Percentiles rank a stretch among this genome's conserved stretches.
Evolutionary conservation across 2,329 filamentous ascomycete species (phyloP).

Genomic region (Aspergillus carbonarius): DNA sequence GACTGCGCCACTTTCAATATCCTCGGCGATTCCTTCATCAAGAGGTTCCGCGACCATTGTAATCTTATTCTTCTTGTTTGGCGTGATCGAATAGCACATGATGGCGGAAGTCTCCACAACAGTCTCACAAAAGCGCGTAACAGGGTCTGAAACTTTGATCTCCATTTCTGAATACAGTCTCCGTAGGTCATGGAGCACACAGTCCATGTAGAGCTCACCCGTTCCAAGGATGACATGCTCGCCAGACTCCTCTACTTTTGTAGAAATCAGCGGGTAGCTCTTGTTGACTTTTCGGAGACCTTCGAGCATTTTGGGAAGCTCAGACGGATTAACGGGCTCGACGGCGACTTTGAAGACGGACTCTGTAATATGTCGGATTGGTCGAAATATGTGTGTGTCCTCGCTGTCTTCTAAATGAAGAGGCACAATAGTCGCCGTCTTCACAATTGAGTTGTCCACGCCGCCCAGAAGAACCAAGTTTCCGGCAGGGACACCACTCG

Average conservation of each 20-base stretch:
- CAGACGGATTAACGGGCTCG: conserved; percentile 96
- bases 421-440: conserved; percentile 87
- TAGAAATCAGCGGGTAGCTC: conserved; percentile 91
- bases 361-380: conserved; percentile 91
- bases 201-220: conserved; percentile 99
- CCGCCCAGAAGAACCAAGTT: conserved; percentile 91
- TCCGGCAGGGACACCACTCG: conserved; percentile 87
- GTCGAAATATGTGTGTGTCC: conserved; percentile 92
- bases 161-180: conserved; percentile 98
- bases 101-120: conserved; percentile 96
- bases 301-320: conserved; percentile 97
- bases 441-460: conserved; percentile 97
- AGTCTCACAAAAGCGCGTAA: conserved; percentile 96
- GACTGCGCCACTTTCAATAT: conserved; percentile 88
- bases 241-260: conserved; percentile 96
- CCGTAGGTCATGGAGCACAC: conserved; percentile 90
- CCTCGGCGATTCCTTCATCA: conserved; percentile 89
- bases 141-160: conserved; percentile 96
- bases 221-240: conserved; percentile 95
- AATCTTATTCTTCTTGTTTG: conserved; percentile 99
- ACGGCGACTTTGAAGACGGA: conserved; percentile 97
- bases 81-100: conserved; percentile 95
- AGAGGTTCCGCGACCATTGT: conserved; percentile 97
- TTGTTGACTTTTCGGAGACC: conserved; percentile 96
- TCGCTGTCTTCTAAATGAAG: conserved; percentile 79